Evolutionary conservation across 768 basidiomycete genomes (phyloP).

Genomic region (Lactifluus piperatus): DNA sequence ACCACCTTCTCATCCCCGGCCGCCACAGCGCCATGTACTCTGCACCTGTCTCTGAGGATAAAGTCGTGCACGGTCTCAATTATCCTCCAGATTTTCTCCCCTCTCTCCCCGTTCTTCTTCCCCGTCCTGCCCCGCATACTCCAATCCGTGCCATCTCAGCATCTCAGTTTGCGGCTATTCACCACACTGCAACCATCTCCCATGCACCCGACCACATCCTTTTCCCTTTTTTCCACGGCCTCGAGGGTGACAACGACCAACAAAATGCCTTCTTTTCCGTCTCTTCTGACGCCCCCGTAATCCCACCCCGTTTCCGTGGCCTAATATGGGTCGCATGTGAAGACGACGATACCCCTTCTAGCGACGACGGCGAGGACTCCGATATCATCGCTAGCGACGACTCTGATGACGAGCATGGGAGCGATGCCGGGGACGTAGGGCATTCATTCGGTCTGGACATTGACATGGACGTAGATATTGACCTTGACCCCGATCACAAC

Average conservation of each 20-base stretch:
- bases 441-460: constrained; percentile 26
- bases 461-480: constrained; percentile 28
- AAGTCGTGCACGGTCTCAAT: constrained; percentile 20
- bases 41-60: constrained; percentile 2
- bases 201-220: constrained; percentile 76
- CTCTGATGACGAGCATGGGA: constrained; percentile 17
- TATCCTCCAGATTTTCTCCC: constrained; percentile 23
- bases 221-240: constrained; percentile 84
- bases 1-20: neutral
- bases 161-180: constrained; percentile 48
- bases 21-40: constrained; percentile 6
- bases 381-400: constrained; percentile 27
- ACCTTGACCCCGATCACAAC: constrained; percentile 20
- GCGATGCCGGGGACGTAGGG: constrained; percentile 20
- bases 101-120: constrained; percentile 26
- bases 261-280: constrained; percentile 76
- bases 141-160: constrained; percentile 37
- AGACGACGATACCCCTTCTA: constrained; percentile 40
- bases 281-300: constrained; percentile 22
- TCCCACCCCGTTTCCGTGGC: constrained; percentile 42
- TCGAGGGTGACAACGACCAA: constrained; percentile 70
- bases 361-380: constrained; percentile 26
- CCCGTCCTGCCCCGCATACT: constrained; percentile 30
- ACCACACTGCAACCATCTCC: constrained; percentile 50
- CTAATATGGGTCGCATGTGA: constrained; percentile 79